These are phyloP conservation scores for Pelargonium myrrhifolium DNA, from an alignment of 441 rosid species.

Conservation along the genomic window DNA sequence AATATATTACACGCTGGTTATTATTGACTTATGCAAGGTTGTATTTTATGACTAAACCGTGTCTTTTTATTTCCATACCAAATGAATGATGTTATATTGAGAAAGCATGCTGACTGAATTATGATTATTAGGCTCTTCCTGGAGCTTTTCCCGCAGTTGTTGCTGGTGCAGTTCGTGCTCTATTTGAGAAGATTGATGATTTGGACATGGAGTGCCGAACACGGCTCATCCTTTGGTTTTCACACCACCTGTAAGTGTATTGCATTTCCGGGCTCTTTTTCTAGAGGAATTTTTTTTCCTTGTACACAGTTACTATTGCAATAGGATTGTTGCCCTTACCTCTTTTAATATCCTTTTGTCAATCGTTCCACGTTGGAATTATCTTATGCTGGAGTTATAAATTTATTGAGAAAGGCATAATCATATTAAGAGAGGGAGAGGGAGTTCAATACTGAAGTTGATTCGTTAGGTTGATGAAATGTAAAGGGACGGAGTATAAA, in stretches of 20 bases:
- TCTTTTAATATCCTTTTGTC: background rate
- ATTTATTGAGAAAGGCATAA: background rate
- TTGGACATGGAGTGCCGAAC: constrained; percentile 95
- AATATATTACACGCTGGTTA: constrained; percentile 82
- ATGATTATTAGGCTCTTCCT: constrained; percentile 81
- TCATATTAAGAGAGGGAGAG: background rate
- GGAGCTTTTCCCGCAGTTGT: constrained; percentile 99
- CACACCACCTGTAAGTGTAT: constrained; percentile 88
- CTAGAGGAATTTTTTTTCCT: no score
- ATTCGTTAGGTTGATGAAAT: background rate
- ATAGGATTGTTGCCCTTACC: background rate
- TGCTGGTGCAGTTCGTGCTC: constrained; percentile 96
- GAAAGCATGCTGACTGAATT: background rate
- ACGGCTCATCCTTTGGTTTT: constrained; percentile 95
- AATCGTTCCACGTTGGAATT: background rate
- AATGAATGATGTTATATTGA: background rate
- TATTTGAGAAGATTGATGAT: constrained; percentile 90
- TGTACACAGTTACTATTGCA: background rate
- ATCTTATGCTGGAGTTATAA: background rate
- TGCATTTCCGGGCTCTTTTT: background rate
- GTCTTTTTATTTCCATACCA: background rate
- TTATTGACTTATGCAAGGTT: constrained; percentile 99
- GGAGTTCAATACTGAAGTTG: background rate
- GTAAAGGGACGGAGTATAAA: background rate
- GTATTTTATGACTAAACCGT: background rate